These are phyloP conservation scores for Cladosporium sp. DNA, from an alignment of 2,329 filamentous ascomycete genomes.

Conservation along the genomic window DNA sequence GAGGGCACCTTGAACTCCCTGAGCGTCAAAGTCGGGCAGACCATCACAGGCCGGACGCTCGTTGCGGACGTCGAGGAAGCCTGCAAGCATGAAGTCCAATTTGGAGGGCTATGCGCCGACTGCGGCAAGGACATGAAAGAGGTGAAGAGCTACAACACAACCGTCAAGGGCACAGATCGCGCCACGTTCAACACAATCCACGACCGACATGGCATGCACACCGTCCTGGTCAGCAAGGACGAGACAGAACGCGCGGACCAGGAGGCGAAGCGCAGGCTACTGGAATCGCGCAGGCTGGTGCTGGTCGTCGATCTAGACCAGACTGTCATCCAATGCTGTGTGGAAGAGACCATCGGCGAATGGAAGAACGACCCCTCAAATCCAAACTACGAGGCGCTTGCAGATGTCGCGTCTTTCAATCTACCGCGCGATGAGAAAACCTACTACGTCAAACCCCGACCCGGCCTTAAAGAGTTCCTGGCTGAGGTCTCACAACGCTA, in stretches of 20 bases:
- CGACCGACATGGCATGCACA: slow-evolving; percentile 65
- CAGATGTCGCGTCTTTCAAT: slow-evolving; percentile 85
- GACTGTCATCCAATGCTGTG: slow-evolving; percentile 96
- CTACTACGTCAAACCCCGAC: slow-evolving; percentile 98
- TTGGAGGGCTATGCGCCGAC: slow-evolving; percentile 82
- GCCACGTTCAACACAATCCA: slow-evolving; percentile 95
- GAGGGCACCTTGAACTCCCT: slow-evolving; percentile 79
- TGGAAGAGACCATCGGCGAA: slow-evolving; percentile 92
- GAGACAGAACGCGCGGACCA: slow-evolving; percentile 82
- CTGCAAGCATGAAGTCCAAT: slow-evolving; percentile 89
- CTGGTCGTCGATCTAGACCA: slow-evolving; percentile 97
- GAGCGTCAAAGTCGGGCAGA: slow-evolving; percentile 67
- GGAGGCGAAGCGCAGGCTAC: slow-evolving; percentile 78
- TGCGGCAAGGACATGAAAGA: slow-evolving; percentile 97
- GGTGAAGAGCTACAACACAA: slow-evolving; percentile 73
- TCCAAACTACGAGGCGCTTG: slow-evolving; percentile 87
- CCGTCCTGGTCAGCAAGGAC: slow-evolving; percentile 77
- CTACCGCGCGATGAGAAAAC: slow-evolving; percentile 81
- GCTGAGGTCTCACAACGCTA: slow-evolving; percentile 75
- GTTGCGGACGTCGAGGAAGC: slow-evolving; percentile 82
- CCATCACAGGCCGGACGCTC: slow-evolving; percentile 55
- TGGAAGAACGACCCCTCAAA: slow-evolving; percentile 89
- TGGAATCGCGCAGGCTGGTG: slow-evolving; percentile 80
- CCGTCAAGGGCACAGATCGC: slow-evolving; percentile 74
- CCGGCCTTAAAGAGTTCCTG: slow-evolving; percentile 79